Percentiles rank a stretch among this genome's conserved stretches.
Evolutionary conservation across 345 rosid genomes (phyloP).

Genomic region (Stellera chamaejasme): DNA sequence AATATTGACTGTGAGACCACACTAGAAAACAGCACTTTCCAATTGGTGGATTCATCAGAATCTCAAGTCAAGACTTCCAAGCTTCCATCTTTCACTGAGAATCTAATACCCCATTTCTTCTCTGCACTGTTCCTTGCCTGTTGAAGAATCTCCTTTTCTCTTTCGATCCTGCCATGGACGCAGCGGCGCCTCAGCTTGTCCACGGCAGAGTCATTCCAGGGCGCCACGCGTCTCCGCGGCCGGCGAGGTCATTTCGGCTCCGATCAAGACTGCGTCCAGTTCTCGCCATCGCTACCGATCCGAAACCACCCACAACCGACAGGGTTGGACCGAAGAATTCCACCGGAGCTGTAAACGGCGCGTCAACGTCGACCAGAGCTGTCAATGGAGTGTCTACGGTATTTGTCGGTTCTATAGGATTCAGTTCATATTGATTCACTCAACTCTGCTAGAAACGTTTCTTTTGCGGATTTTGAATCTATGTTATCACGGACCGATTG

Average conservation of each 20-base stretch:
- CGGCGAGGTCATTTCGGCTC: slow-evolving; percentile 14
- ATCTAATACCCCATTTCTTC: background rate
- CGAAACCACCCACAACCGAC: slow-evolving; percentile 45
- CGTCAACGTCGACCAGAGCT: slow-evolving; percentile 31
- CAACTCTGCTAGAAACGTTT: background rate
- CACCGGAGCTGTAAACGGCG: slow-evolving; percentile 24
- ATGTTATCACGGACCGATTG: background rate
- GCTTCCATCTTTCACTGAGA: background rate
- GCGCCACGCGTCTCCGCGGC: slow-evolving; percentile 25
- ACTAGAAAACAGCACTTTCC: background rate
- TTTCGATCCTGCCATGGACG: slow-evolving; percentile 38
- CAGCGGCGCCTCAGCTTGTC: slow-evolving; percentile 47
- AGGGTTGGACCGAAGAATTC: slow-evolving; percentile 25
- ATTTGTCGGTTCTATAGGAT: slow-evolving; percentile 1
- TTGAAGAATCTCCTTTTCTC: background rate
- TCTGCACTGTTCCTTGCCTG: background rate
- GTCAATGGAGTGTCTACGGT: slow-evolving; percentile 63
- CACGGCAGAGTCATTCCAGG: slow-evolving; percentile 42
- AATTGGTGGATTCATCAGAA: background rate
- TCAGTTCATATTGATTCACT: background rate
- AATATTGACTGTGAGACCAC: slow-evolving; percentile 6
- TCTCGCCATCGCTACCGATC: slow-evolving; percentile 64
- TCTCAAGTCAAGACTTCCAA: background rate
- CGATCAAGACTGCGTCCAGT: slow-evolving; percentile 26
- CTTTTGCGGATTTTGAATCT: background rate